Evolutionary conservation across 345 rosid genomes (phyloP), one percentile per base, ranked within the genome.

Genomic region (Eucalyptus polybractea): DNA sequence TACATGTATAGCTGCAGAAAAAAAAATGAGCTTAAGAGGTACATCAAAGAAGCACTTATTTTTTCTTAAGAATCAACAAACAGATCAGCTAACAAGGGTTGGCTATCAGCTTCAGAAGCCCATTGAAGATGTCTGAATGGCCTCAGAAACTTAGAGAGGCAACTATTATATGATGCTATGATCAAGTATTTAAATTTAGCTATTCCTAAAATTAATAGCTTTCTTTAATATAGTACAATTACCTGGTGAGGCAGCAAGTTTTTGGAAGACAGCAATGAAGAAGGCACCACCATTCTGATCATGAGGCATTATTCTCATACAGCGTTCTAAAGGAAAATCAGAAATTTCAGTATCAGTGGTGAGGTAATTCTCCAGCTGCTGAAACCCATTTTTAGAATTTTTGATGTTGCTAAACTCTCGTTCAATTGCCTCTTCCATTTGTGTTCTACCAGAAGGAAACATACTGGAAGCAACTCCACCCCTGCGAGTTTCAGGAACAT

Each of bases 231-330:
- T 40, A 37, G 29, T 37, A 37, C 25, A 72, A 37, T 50, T 90
- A 96, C 99, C 98, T 91, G 99, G 96, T 89, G 96, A 92, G 60
- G 95, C 89, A 87, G 95, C 97, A 89, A 94, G 89, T 92, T 98
- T 98, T 87, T 92, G 94, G 88, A 97, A 93, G 76, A 97, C 98
- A 85, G 99, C 99, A 88, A 98, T 93, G 92, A 98, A 98, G 92
- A 98, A 98, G 80, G 99, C 97, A 87, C 99, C 99, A 24, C 95
- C 92, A 92, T 97, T 98, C 92, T 98, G 99, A 95, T 98, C 99
- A 93, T 96, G 98, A 92, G 99, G 99, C 86, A 95, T 89, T 92
- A 98, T 95, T 93, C 99, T 97, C 94, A 96, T 90, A 95, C 99
- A 98, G 33, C 91, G 94, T 88, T 97, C 97, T 67, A 98, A 94